Conservation (phyloP, 768 basidiomycete species). For the Paxillus ammoniavirescens region DNA sequence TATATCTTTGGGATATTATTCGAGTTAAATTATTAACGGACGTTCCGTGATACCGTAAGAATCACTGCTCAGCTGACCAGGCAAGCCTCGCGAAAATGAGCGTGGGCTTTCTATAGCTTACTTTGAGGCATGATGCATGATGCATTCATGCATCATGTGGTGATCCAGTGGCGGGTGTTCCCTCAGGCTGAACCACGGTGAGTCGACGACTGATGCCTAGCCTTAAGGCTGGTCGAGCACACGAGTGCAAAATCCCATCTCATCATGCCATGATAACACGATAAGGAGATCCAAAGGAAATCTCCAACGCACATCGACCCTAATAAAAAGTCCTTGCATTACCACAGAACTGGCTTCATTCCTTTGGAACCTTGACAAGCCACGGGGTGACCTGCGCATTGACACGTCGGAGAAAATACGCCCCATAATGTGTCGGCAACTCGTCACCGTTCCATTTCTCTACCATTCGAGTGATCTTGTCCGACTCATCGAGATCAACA, state of each 20-base stretch:
- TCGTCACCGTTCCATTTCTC: constrained; percentile 63
- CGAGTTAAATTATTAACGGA: neutral
- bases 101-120: too few species aligned
- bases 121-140: neutral
- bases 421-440: constrained; percentile 47
- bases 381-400: constrained; percentile 54
- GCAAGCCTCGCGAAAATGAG: neutral
- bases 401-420: constrained; percentile 44
- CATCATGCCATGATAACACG: too few species aligned
- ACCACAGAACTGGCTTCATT: neutral
- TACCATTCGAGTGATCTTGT: constrained; percentile 55
- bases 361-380: constrained; percentile 51
- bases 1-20: neutral
- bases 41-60: neutral
- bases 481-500: constrained; percentile 64
- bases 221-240: too few species aligned
- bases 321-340: neutral
- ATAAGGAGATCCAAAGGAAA: too few species aligned
- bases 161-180: neutral
- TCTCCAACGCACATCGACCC: neutral
- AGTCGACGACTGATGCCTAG: neutral
- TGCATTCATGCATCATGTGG: too few species aligned
- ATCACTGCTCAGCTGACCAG: neutral
- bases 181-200: neutral
- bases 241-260: neutral